Percentiles rank a stretch among this genome's conserved stretches.
These are phyloP conservation scores for Nicotiana rustica DNA, from an alignment of 305 asterid species.

Conservation along the genomic window DNA sequence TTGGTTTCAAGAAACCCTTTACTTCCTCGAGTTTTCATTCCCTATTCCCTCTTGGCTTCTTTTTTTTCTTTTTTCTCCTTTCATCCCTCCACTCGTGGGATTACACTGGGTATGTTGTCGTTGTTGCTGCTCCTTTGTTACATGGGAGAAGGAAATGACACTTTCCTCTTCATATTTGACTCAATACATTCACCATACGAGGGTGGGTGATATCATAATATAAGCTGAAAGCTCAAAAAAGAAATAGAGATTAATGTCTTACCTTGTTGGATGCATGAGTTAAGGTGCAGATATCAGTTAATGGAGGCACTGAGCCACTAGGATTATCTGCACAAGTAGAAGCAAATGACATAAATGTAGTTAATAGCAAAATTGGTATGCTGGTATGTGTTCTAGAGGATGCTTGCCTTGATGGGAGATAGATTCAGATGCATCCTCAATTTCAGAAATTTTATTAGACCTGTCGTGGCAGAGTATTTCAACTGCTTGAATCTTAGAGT, in stretches of 20 bases:
- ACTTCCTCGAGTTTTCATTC: constrained; percentile 13
- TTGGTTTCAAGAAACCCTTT: neutral
- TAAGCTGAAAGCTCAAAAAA: neutral
- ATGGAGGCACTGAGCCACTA: constrained; percentile 44
- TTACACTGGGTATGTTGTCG: neutral
- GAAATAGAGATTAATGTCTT: constrained; percentile 35
- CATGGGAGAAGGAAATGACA: constrained; percentile 2
- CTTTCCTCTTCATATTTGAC: neutral
- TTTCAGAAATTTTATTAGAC: constrained; percentile 45
- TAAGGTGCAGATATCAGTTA: constrained; percentile 45
- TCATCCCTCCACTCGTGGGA: too few relatives aligned
- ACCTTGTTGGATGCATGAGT: constrained; percentile 48
- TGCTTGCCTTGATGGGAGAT: constrained; percentile 51
- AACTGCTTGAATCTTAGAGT: constrained; percentile 40
- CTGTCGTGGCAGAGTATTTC: constrained; percentile 42
- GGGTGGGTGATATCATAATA: neutral
- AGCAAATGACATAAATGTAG: constrained; percentile 39
- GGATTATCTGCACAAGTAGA: constrained; percentile 49
- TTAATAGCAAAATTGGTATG: constrained; percentile 24
- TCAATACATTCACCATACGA: neutral
- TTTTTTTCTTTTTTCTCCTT: neutral
- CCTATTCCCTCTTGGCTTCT: neutral
- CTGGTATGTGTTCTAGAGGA: constrained; percentile 31
- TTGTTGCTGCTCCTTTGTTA: neutral
- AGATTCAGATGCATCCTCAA: constrained; percentile 41